Percentiles rank a stretch among this genome's conserved stretches.
Evolutionary conservation across 345 rosid genomes (phyloP).

Genomic region (Zanthoxylum bungeanum): DNA sequence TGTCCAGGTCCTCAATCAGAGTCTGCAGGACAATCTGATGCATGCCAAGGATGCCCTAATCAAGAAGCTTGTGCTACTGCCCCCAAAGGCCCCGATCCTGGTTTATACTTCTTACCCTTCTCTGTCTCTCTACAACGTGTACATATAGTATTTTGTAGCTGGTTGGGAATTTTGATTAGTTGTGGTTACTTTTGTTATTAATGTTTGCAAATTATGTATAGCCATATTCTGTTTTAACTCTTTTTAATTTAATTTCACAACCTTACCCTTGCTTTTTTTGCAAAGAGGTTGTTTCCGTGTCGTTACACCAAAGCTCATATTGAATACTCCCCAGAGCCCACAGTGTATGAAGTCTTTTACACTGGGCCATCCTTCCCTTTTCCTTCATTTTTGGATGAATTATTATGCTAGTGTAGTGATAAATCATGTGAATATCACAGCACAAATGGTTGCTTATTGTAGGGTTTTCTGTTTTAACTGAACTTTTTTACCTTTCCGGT

Average conservation of each 20-base stretch:
- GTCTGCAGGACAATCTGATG: constrained; percentile 75
- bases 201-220: neutral
- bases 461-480: neutral
- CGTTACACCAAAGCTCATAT: too few relatives aligned
- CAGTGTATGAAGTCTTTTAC: too few relatives aligned
- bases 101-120: constrained; percentile 28
- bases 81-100: constrained; percentile 98
- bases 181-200: neutral
- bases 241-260: neutral
- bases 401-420: neutral
- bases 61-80: constrained; percentile 88
- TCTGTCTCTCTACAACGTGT: neutral
- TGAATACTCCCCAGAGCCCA: too few relatives aligned
- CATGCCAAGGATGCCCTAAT: constrained; percentile 90
- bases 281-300: too few relatives aligned
- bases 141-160: neutral
- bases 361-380: too few relatives aligned
- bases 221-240: neutral
- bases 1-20: constrained; percentile 89
- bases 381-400: constrained; percentile 3
- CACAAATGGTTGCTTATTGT: neutral
- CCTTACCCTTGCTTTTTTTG: too few relatives aligned
- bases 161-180: neutral
- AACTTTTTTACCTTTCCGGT: neutral
- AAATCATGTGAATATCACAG: neutral